Evolutionary conservation across 768 basidiomycete genomes (phyloP).

Genomic region (Agrocybe chaxingu): DNA sequence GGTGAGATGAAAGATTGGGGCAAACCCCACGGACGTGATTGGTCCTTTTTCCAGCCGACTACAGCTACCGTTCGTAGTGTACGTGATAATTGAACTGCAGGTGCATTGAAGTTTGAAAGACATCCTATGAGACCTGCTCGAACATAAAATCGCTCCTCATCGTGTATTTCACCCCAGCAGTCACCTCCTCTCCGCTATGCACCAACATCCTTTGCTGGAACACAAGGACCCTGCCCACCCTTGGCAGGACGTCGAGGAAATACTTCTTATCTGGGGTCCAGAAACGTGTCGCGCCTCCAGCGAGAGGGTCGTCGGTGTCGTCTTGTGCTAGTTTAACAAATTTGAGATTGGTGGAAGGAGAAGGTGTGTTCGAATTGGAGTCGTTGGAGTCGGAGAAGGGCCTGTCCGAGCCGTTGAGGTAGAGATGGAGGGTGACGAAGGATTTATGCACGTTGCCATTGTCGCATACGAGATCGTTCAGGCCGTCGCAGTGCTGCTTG

Average conservation of each 20-base stretch:
- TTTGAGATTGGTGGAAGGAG: neutral
- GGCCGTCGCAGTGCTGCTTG: slow-evolving; percentile 36
- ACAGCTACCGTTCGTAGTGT: too few species aligned
- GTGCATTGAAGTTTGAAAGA: too few species aligned
- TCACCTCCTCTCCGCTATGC: slow-evolving; percentile 35
- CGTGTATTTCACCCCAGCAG: slow-evolving; percentile 30
- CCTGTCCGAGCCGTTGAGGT: slow-evolving; percentile 32
- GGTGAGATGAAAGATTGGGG: too few species aligned
- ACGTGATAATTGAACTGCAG: too few species aligned
- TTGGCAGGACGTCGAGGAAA: slow-evolving; percentile 33
- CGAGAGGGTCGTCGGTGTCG: slow-evolving; percentile 16
- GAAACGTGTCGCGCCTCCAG: slow-evolving; percentile 38
- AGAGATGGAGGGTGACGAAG: slow-evolving; percentile 41
- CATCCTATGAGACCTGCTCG: slow-evolving; percentile 12
- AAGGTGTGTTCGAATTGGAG: too few species aligned
- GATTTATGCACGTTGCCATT: slow-evolving; percentile 27
- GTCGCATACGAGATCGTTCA: slow-evolving; percentile 20
- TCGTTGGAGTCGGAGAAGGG: too few species aligned
- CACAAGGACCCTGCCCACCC: slow-evolving; percentile 34
- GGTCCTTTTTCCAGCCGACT: too few species aligned
- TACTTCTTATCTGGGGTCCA: slow-evolving; percentile 31
- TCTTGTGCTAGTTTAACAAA: slow-evolving; percentile 1
- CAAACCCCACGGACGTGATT: too few species aligned
- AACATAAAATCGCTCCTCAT: slow-evolving; percentile 38
- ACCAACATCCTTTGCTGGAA: slow-evolving; percentile 40